Conservation (phyloP, 768 basidiomycete species). For the Leccinum fibrillosum region DNA sequence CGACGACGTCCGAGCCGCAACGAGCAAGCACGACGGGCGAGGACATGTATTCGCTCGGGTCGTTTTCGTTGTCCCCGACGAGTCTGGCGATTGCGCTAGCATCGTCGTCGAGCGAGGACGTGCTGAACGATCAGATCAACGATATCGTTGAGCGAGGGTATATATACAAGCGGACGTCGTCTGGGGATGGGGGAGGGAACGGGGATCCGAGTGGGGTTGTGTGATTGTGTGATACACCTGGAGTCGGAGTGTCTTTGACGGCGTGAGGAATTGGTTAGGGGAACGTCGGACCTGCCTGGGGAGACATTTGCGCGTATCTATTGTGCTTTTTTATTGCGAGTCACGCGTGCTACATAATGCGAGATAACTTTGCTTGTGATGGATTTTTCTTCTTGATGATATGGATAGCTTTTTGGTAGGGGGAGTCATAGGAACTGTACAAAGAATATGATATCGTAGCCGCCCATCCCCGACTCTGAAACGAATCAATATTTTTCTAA, state of each 20-base stretch:
- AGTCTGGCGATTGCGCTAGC: constrained; percentile 21
- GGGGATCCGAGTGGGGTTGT: not conserved
- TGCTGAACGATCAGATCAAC: constrained; percentile 31
- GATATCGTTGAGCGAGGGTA: constrained; percentile 37
- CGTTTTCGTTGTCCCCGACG: constrained; percentile 26
- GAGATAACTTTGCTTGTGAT: no score
- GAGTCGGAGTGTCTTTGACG: not conserved
- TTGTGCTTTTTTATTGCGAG: not conserved
- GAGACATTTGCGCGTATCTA: not conserved
- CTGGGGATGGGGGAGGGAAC: not conserved
- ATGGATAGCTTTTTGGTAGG: no score
- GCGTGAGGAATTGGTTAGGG: no score
- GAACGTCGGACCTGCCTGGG: no score
- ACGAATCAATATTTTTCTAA: no score
- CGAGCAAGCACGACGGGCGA: constrained; percentile 4
- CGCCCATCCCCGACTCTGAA: no score
- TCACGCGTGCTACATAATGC: no score
- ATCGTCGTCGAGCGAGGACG: constrained; percentile 22
- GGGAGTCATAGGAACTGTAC: no score
- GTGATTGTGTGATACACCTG: no score
- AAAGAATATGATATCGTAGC: no score
- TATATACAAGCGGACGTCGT: constrained; percentile 18
- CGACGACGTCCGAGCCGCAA: not conserved
- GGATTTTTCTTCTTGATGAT: no score
- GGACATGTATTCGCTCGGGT: constrained; percentile 10